Base-by-base conservation (phyloP, 202 grass and related monocot species). In the Carex sylvatica region DNA sequence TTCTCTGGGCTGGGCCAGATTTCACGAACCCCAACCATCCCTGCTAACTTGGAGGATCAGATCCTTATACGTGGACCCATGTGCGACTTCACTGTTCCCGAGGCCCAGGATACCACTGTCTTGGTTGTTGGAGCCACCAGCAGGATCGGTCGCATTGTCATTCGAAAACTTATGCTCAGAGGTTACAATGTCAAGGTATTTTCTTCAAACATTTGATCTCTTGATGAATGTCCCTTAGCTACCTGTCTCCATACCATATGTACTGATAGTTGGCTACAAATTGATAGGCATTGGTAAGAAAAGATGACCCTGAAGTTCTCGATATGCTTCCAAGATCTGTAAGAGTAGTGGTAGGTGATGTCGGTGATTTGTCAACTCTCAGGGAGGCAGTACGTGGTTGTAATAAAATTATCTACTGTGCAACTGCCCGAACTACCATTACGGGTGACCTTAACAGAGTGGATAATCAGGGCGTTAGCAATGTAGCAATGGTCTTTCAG, bases 91-190 rank as follows among this genome's bases (percentile, higher is more conserved):
- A 89, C 89, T 61, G 86, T 98, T 19, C 92, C 96, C 38, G 96
- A 91, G 76, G 96, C 96, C 5, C 96, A 92, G 88, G 96, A 98
- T 86, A 93, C 92, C 71, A 95, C 92, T 42, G 90, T 98, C 49
- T 90, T 95, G 62, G 96, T 98, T 59, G 89, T 95, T 35, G 96
- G 96, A 16, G 96, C 92, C 63, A 98, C 92, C 56, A 95, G 92
- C 89, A 85, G 86, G 54, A 93, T 98, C 30, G 95, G 95, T 2
- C 92, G 92, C 70, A 92, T 98, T 58, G 89, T 98, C 77, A 91
- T 98, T 75, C 96, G 96, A 80, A 98, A 98, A 86, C 96, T 98
- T 78, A 93, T 90, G 96, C 91, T 98, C 72, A 91, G 96, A 4
- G 96, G 96, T 0, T 98, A 95, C 92, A 98, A 93, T 77, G 96